Base-by-base conservation (phyloP, 108 stramenopile genomes). In the Cyclotella choctawhatcheeana region DNA sequence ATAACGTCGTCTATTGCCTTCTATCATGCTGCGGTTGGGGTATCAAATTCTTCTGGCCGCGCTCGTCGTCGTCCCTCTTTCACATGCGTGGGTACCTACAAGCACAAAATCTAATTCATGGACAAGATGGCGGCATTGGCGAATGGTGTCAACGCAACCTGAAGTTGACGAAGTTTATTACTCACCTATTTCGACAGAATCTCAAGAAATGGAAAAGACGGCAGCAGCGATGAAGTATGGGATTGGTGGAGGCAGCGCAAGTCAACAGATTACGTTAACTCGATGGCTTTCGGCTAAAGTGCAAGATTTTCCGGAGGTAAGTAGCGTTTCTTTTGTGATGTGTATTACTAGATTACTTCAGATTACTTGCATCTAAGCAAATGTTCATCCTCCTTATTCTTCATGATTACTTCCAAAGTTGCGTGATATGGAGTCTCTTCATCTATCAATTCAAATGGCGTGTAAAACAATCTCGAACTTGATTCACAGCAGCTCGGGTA, bases 381-480 rank as follows among this genome's bases (percentile, higher is more conserved):
- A 22, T n/a, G n/a, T n/a, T n/a, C n/a, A 52, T 10, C 10, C 51
- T 3, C 1, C 51, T 30, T 31, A 30, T 56, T 56, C 2, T 7
- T 54, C 12, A 30, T 56, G 10, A 30, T 31, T 50, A 5, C 47
- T 44, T 58, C 30, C 10, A 33, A 37, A 73, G 66, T 68, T 81
- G 8, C 79, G 82, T 26, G 89, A 87, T 65, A 64, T 94, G 68
- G 86, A 92, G 76, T 85, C 81, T 44, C 82, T 91, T 27, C 77
- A 86, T 35, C 78, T 92, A 44, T 88, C 88, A 26, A 82, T 94
- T 31, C 86, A 88, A 85, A 90, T 96, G 88, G 94, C 95, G 8
- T 98, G 98, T 76, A 98, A 99, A 83, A 94, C 97, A 7, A 98
- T 99, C 66, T 88, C 96, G 33, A 91, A 88, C 40, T 61, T 96